phyloP scores from a whole-genome alignment of 345 rosid genomes.

The Brassica cretica region DNA sequence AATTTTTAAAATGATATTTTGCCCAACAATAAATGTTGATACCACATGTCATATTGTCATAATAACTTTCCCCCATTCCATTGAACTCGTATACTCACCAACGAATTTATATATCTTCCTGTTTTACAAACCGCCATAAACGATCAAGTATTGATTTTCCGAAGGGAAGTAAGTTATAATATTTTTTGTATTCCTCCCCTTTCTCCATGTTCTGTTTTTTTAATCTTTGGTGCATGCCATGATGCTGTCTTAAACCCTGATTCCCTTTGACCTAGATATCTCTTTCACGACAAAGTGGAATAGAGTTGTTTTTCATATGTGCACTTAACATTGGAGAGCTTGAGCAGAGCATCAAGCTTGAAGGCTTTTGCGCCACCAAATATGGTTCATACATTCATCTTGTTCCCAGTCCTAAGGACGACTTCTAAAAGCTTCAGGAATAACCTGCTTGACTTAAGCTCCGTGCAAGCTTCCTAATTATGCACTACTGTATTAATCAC shows the following conservation, averaged over 20 bases:
- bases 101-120: no score
- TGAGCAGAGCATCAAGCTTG: constrained; percentile 85
- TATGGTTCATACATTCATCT: constrained; percentile 92
- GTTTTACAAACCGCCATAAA: no score
- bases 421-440: constrained; percentile 57
- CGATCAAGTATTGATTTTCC: no score
- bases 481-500: constrained; percentile 10
- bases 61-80: no score
- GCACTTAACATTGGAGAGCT: constrained; percentile 82
- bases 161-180: no score
- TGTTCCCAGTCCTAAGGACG: constrained; percentile 79
- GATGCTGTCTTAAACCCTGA: constrained; percentile 72
- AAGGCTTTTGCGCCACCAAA: constrained; percentile 93
- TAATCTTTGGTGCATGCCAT: constrained; percentile 69
- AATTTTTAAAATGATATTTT: no score
- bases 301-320: constrained; percentile 76
- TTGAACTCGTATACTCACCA: no score
- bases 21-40: no score
- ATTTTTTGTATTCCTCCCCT: constrained; percentile 77
- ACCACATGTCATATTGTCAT: no score
- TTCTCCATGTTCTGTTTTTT: constrained; percentile 58
- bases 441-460: constrained; percentile 83
- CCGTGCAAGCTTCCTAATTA: constrained; percentile 88
- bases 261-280: constrained; percentile 80
- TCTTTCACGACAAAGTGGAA: constrained; percentile 80